Evolutionary conservation across 2,329 filamentous ascomycete genomes (phyloP).

Genomic region (Elsinoe perseae): DNA sequence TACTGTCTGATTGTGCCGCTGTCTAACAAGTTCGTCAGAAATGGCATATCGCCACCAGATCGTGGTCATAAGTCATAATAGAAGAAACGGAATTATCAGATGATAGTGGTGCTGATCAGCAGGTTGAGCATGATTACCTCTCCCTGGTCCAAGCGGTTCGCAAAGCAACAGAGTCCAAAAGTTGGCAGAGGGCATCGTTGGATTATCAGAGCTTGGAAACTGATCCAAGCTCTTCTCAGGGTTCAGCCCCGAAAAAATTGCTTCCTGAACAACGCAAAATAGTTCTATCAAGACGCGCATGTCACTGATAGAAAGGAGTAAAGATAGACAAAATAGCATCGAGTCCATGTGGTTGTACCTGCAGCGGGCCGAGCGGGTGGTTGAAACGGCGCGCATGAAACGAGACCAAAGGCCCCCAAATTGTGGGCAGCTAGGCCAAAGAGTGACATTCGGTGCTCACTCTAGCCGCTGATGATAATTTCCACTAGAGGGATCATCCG

Average conservation of each 20-base stretch:
- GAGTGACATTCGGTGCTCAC: neutral
- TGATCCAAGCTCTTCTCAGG: neutral
- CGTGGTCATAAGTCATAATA: no score
- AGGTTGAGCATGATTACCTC: constrained; percentile 18
- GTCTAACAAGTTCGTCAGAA: no score
- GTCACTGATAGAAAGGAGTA: neutral
- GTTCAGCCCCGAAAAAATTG: neutral
- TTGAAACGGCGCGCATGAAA: constrained; percentile 13
- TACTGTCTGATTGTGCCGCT: no score
- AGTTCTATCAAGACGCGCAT: neutral
- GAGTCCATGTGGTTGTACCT: constrained; percentile 1
- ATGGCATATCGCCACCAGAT: no score
- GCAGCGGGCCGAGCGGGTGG: constrained; percentile 12
- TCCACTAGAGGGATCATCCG: neutral
- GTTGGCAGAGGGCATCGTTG: neutral
- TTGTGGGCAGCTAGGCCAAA: neutral
- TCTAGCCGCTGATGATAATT: constrained; percentile 11
- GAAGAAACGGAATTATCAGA: no score
- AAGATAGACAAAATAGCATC: constrained; percentile 7
- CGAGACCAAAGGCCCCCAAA: neutral
- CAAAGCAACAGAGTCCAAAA: neutral
- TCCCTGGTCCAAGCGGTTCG: constrained; percentile 7
- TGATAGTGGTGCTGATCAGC: constrained; percentile 22
- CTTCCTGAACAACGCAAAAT: neutral
- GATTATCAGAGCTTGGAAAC: neutral